Conservation (phyloP, 2,329 filamentous ascomycete genomes). For the Penicillium italicum region DNA sequence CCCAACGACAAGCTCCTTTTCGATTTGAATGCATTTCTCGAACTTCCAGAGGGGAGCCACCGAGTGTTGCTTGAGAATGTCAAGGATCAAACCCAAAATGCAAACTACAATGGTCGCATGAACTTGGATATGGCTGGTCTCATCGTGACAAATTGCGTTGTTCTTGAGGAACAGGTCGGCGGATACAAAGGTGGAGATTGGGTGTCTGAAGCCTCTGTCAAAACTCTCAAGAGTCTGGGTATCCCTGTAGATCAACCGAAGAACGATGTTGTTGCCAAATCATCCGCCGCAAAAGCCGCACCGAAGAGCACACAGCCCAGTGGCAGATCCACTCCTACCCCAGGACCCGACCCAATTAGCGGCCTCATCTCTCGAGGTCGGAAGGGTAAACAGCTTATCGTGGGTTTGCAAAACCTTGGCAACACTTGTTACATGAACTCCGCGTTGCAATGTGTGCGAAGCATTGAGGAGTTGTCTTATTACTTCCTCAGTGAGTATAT, state of each 20-base stretch:
- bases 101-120: slow-evolving; percentile 72
- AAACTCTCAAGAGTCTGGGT: slow-evolving; percentile 47
- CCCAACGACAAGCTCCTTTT: slow-evolving; percentile 54
- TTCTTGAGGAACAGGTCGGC: slow-evolving; percentile 76
- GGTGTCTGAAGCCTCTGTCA: slow-evolving; percentile 48
- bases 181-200: slow-evolving; percentile 53
- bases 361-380: slow-evolving; percentile 50
- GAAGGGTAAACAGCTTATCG: slow-evolving; percentile 65
- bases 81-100: slow-evolving; percentile 67
- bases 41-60: slow-evolving; percentile 60
- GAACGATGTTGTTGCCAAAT: slow-evolving; percentile 22
- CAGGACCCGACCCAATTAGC: slow-evolving; percentile 52
- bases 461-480: slow-evolving; percentile 86
- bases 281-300: slow-evolving; percentile 30
- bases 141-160: slow-evolving; percentile 67
- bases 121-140: slow-evolving; percentile 65
- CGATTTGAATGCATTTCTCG: slow-evolving; percentile 60
- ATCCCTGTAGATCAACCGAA: slow-evolving; percentile 45
- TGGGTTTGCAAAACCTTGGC: slow-evolving; percentile 83
- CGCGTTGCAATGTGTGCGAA: slow-evolving; percentile 88
- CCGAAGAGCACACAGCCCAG: slow-evolving; percentile 42
- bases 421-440: slow-evolving; percentile 99
- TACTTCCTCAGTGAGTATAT: slow-evolving; percentile 66
- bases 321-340: slow-evolving; percentile 68
- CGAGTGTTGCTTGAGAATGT: slow-evolving; percentile 60